phyloP scores from a whole-genome alignment of 495 filamentous ascomycete genomes.

The Tuber borchii region DNA sequence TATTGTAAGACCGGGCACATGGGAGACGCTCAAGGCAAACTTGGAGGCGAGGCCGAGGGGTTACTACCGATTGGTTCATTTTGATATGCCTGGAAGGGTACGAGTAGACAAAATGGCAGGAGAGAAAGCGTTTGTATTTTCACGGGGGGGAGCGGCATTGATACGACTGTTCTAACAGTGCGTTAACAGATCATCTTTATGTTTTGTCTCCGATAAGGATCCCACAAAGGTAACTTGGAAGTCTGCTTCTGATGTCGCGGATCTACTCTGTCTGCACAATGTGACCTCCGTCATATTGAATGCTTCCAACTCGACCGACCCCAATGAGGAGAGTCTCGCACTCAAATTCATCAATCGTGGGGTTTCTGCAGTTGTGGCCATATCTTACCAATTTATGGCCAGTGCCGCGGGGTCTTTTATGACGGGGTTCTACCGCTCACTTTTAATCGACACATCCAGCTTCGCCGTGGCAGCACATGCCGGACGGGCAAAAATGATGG shows the following conservation, averaged over 20 bases:
- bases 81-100: conserved; percentile 24
- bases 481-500: conserved; percentile 21
- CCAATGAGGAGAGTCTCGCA: conserved; percentile 16
- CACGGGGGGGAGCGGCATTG: background rate
- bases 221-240: conserved; percentile 19
- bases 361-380: conserved; percentile 18
- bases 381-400: conserved; percentile 18
- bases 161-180: background rate
- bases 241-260: conserved; percentile 13
- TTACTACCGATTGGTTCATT: conserved; percentile 27
- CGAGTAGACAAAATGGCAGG: conserved; percentile 6
- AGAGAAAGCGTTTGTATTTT: background rate
- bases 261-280: conserved; percentile 12
- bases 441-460: conserved; percentile 16
- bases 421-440: conserved; percentile 17
- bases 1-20: conserved; percentile 29
- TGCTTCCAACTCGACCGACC: conserved; percentile 10
- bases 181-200: background rate
- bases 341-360: conserved; percentile 14
- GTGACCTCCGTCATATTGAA: conserved; percentile 24
- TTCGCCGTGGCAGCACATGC: conserved; percentile 19
- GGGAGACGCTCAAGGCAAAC: conserved; percentile 17
- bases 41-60: conserved; percentile 10
- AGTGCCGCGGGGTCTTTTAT: conserved; percentile 21
- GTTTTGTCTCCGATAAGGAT: conserved; percentile 24